phyloP scores from a whole-genome alignment of 78 protist genomes.

The Cavenderia fasciculata region DNA sequence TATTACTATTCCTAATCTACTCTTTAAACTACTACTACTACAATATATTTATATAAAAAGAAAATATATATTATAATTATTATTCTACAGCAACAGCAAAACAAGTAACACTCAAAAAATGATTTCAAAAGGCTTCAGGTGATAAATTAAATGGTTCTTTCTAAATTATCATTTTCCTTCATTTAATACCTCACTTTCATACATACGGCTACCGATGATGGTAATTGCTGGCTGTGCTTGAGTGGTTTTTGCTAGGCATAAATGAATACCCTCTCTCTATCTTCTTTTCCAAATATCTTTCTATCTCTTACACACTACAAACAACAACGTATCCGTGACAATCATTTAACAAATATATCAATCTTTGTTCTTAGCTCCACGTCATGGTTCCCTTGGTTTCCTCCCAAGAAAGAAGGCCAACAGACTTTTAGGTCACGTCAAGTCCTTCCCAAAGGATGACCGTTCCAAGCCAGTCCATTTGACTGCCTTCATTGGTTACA shows the following conservation, averaged over 20 bases:
- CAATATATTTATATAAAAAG: constrained; percentile 1
- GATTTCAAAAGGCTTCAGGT: background rate
- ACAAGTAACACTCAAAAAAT: background rate
- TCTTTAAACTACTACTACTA: background rate
- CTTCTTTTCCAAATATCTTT: constrained; percentile 3
- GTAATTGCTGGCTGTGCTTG: constrained; percentile 70
- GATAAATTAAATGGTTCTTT: background rate
- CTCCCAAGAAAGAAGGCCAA: constrained; percentile 98
- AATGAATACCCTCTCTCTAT: constrained; percentile 44
- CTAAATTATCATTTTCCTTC: constrained; percentile 10
- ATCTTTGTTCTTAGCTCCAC: too few species aligned
- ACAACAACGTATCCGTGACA: too few species aligned
- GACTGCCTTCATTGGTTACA: constrained; percentile 99
- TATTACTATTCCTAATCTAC: background rate
- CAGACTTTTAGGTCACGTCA: constrained; percentile 93
- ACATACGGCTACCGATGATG: constrained; percentile 59
- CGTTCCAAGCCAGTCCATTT: constrained; percentile 94
- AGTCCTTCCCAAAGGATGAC: constrained; percentile 99
- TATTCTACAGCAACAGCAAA: too few species aligned
- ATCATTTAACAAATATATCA: too few species aligned
- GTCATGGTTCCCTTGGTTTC: constrained; percentile 99
- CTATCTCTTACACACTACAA: too few species aligned
- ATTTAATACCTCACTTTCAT: constrained; percentile 66
- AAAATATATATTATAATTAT: too few species aligned
- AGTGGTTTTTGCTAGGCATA: constrained; percentile 55